Conservation (phyloP, 768 basidiomycete genomes). For the Russula virescens region DNA sequence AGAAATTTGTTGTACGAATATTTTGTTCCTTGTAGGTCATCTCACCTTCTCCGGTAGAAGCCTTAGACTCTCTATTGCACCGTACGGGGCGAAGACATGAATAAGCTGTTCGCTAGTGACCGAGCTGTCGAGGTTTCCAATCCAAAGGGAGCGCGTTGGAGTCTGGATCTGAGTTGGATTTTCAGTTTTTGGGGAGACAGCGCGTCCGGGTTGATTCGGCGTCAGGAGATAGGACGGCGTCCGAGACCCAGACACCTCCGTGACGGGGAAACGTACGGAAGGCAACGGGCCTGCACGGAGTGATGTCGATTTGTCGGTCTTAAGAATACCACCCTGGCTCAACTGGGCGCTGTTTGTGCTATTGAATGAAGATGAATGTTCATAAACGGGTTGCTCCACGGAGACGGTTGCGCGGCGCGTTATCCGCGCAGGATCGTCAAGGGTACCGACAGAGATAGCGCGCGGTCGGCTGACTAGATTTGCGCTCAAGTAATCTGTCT, state of each 20-base stretch:
- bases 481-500: conserved; percentile 21
- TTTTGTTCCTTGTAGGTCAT: neutral
- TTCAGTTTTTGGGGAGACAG: conserved; percentile 81
- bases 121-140: conserved; percentile 93
- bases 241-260: conserved; percentile 30
- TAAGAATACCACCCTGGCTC: conserved; percentile 26
- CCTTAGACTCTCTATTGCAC: conserved; percentile 92
- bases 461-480: conserved; percentile 49
- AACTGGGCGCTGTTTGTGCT: conserved; percentile 33
- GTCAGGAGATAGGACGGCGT: conserved; percentile 65
- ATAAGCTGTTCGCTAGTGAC: conserved; percentile 94
- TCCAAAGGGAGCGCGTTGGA: conserved; percentile 95
- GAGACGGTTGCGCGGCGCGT: conserved; percentile 55
- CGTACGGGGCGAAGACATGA: conserved; percentile 93
- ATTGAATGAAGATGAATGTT: conserved; percentile 46
- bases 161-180: conserved; percentile 76
- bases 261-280: conserved; percentile 24
- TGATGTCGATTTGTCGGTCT: conserved; percentile 32
- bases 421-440: conserved; percentile 73
- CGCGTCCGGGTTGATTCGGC: conserved; percentile 59
- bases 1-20: neutral
- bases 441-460: conserved; percentile 82
- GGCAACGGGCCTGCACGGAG: conserved; percentile 17
- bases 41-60: conserved; percentile 94
- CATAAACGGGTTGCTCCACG: conserved; percentile 35